These are phyloP conservation scores for Triticum aestivum DNA, from an alignment of 176 grass and related monocot species.

Conservation along the genomic window DNA sequence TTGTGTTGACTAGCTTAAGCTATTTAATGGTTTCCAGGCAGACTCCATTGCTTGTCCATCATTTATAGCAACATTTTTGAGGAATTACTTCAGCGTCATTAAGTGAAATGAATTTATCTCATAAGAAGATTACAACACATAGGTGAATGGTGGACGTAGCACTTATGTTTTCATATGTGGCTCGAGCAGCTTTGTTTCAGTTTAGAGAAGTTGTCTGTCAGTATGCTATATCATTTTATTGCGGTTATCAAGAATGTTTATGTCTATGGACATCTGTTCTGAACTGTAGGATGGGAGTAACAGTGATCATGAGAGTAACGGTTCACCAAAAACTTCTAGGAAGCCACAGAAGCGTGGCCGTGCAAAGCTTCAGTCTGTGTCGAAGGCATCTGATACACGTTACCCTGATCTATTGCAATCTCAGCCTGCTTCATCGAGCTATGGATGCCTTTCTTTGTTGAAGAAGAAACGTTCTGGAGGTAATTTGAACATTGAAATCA, in stretches of 20 bases:
- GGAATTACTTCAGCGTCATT: not conserved
- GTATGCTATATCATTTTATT: not conserved
- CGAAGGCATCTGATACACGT: conserved; percentile 60
- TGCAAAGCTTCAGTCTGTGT: conserved; percentile 63
- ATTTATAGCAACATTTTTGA: conserved; percentile 1
- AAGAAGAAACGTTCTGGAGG: conserved; percentile 92
- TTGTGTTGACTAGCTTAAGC: not conserved
- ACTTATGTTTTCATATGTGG: not conserved
- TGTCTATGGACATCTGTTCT: conserved; percentile 25
- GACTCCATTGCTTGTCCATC: not conserved
- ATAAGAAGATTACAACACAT: not conserved
- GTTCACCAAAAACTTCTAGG: conserved; percentile 60
- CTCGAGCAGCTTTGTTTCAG: conserved; percentile 10
- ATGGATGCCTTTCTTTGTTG: conserved; percentile 84
- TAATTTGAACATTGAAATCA: conserved; percentile 43
- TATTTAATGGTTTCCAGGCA: not conserved
- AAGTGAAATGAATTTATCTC: not conserved
- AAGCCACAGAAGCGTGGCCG: conserved; percentile 76
- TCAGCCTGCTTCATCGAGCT: conserved; percentile 71
- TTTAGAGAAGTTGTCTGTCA: not conserved
- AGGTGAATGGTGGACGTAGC: not conserved
- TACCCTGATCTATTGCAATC: conserved; percentile 76
- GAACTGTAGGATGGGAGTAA: conserved; percentile 77
- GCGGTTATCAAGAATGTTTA: conserved; percentile 25
- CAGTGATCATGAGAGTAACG: conserved; percentile 81